These are phyloP conservation scores for Talaromyces trachyspermus DNA, from an alignment of 495 filamentous ascomycete genomes.

Conservation along the genomic window DNA sequence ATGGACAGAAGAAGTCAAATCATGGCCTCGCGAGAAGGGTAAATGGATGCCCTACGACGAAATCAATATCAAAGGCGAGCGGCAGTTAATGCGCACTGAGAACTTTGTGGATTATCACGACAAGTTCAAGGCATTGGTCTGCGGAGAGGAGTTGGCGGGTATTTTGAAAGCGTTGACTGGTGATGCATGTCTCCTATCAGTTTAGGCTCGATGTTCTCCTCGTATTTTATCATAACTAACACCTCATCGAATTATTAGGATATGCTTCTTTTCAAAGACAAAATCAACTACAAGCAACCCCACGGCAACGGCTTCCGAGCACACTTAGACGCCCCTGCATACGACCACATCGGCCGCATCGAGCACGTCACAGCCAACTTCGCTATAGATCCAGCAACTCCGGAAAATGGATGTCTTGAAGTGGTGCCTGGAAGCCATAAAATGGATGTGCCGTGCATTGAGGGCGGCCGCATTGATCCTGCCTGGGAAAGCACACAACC, in stretches of 20 bases:
- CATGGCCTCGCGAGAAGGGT: conserved; percentile 29
- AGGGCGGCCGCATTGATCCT: conserved; percentile 24
- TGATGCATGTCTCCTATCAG: conserved; percentile 8
- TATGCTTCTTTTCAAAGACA: conserved; percentile 41
- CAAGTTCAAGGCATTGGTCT: conserved; percentile 26
- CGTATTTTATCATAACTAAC: neutral
- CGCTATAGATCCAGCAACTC: conserved; percentile 32
- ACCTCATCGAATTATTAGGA: conserved; percentile 14
- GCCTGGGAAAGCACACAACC: conserved; percentile 28
- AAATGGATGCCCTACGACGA: conserved; percentile 43
- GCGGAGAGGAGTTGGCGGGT: conserved; percentile 23
- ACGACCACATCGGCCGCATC: conserved; percentile 36
- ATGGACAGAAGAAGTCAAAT: conserved; percentile 34
- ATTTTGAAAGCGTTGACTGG: conserved; percentile 30
- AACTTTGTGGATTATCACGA: conserved; percentile 35
- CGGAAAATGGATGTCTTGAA: conserved; percentile 34
- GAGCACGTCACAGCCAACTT: conserved; percentile 36
- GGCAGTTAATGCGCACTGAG: conserved; percentile 36
- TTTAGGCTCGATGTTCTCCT: neutral
- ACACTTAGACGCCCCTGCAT: conserved; percentile 37
- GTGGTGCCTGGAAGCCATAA: conserved; percentile 34
- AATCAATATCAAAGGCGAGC: conserved; percentile 31
- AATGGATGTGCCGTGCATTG: conserved; percentile 27
- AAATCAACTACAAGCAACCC: conserved; percentile 36
- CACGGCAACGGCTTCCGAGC: conserved; percentile 32